These are phyloP conservation scores for Beauveria asiatica DNA, from an alignment of 2,329 filamentous ascomycete species.

Conservation along the genomic window DNA sequence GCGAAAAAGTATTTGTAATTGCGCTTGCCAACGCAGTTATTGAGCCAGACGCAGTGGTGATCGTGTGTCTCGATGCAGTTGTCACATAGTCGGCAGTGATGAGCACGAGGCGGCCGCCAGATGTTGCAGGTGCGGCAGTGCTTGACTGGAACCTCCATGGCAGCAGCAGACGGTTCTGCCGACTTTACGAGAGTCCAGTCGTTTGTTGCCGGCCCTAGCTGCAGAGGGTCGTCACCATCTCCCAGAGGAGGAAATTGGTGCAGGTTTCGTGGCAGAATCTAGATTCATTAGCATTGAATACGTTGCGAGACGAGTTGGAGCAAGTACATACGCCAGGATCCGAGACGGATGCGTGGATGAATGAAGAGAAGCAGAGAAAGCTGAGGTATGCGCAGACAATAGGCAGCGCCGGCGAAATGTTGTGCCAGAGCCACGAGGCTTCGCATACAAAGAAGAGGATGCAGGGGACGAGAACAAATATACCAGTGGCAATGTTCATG, in stretches of 20 bases:
- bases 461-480: constrained; percentile 70
- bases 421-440: constrained; percentile 75
- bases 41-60: constrained; percentile 98
- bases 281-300: constrained; percentile 3
- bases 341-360: constrained; percentile 82
- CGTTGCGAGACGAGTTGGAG: neutral
- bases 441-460: constrained; percentile 80
- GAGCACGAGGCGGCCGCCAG: constrained; percentile 90
- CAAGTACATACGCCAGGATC: constrained; percentile 74
- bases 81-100: constrained; percentile 94
- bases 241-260: constrained; percentile 75
- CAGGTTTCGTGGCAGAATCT: constrained; percentile 89
- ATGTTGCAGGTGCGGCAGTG: constrained; percentile 97
- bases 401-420: constrained; percentile 82
- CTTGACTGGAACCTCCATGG: constrained; percentile 97
- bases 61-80: constrained; percentile 97
- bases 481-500: constrained; percentile 78
- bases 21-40: constrained; percentile 92
- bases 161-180: constrained; percentile 62
- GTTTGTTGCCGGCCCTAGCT: constrained; percentile 74
- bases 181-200: constrained; percentile 92
- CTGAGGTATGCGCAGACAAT: constrained; percentile 87
- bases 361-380: constrained; percentile 85
- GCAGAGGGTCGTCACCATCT: constrained; percentile 71
- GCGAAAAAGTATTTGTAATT: constrained; percentile 98